Evolutionary conservation across 495 filamentous ascomycete genomes (phyloP).

Genomic region (Aspergillus bridgeri): DNA sequence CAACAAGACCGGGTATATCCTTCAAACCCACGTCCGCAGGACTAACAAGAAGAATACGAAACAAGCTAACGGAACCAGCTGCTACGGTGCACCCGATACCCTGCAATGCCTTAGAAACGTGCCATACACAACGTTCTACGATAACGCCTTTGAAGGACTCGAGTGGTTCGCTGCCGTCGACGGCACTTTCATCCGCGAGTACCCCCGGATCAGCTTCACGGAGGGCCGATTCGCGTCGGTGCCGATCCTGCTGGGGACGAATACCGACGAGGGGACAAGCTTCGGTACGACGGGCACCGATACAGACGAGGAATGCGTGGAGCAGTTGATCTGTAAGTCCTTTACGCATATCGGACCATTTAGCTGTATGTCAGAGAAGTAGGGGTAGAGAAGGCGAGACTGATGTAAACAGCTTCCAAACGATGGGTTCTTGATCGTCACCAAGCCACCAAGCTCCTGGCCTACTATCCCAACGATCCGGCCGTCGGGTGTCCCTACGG

Average conservation of each 20-base stretch:
- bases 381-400: not conserved
- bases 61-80: constrained; percentile 36
- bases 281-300: constrained; percentile 45
- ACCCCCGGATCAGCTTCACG: constrained; percentile 35
- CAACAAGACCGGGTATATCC: constrained; percentile 25
- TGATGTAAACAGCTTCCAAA: constrained; percentile 26
- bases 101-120: constrained; percentile 60
- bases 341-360: not conserved
- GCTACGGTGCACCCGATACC: constrained; percentile 51
- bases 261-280: constrained; percentile 48
- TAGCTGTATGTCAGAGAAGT: not conserved
- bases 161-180: constrained; percentile 48
- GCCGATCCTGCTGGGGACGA: constrained; percentile 44
- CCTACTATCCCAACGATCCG: constrained; percentile 42
- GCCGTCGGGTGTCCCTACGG: constrained; percentile 46
- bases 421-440: constrained; percentile 31
- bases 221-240: constrained; percentile 37
- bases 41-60: not conserved
- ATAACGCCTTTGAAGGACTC: constrained; percentile 41
- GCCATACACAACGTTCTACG: constrained; percentile 55
- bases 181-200: constrained; percentile 46
- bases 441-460: constrained; percentile 29
- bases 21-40: not conserved
- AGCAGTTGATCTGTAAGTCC: constrained; percentile 35
- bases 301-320: constrained; percentile 42